Conservation (phyloP, 2,329 filamentous ascomycete species). For the Pseudocercospora macadamiae region DNA sequence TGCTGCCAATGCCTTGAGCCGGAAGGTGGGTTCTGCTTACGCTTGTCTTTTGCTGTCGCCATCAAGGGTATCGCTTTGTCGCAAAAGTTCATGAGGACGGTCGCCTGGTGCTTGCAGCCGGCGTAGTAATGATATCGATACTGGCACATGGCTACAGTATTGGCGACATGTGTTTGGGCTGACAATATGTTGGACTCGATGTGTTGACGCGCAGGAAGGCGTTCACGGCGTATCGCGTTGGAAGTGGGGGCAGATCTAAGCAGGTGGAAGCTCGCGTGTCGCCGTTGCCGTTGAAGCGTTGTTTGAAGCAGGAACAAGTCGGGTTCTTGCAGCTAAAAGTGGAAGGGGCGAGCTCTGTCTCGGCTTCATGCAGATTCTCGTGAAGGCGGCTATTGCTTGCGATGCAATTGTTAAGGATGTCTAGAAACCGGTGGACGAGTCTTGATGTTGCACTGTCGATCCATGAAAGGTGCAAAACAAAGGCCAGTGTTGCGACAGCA, state of each 20-base stretch:
- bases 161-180: conserved; percentile 10
- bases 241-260: not conserved
- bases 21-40: conserved; percentile 8
- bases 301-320: conserved; percentile 6
- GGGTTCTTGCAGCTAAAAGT: not conserved
- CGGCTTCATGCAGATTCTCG: not conserved
- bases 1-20: not conserved
- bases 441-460: no score
- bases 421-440: no score
- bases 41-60: conserved; percentile 8
- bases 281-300: conserved; percentile 1
- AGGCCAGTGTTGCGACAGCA: no score
- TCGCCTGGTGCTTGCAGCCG: conserved; percentile 36
- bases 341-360: not conserved
- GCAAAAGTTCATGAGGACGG: conserved; percentile 33
- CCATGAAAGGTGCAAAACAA: no score
- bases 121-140: conserved; percentile 38
- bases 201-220: not conserved
- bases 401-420: no score
- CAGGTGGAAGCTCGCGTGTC: conserved; percentile 2
- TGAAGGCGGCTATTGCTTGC: not conserved
- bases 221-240: not conserved
- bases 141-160: conserved; percentile 33
- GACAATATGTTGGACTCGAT: not conserved
- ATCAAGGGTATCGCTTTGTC: conserved; percentile 19